phyloP scores from a whole-genome alignment of 202 grass and related monocot species.

The Zizania palustris region DNA sequence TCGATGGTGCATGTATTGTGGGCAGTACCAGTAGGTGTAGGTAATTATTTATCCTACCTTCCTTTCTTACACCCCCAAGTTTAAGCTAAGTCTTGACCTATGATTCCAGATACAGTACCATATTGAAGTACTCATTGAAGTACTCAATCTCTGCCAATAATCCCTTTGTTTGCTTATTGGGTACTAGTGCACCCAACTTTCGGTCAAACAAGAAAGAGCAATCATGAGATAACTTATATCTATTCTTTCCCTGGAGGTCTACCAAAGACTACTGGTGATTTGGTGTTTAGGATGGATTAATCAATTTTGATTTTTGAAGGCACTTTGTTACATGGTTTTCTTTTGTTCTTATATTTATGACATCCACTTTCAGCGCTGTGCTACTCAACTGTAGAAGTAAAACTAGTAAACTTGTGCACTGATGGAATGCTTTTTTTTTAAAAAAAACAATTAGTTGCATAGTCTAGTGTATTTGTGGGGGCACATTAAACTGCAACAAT shows the following conservation, averaged over 20 bases:
- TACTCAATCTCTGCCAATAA: background rate
- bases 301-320: too few species aligned
- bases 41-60: background rate
- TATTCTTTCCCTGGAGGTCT: too few species aligned
- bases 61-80: background rate
- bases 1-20: background rate
- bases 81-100: constrained; percentile 21
- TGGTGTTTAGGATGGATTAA: too few species aligned
- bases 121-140: constrained; percentile 30
- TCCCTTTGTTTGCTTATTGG: too few species aligned
- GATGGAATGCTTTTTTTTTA: constrained; percentile 17
- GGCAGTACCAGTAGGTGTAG: too few species aligned
- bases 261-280: too few species aligned
- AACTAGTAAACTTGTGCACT: constrained; percentile 9
- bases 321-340: background rate
- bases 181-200: too few species aligned
- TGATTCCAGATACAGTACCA: background rate
- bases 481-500: constrained; percentile 2
- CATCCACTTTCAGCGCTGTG: constrained; percentile 3
- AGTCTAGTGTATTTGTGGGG: constrained; percentile 10
- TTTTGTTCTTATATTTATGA: constrained; percentile 20
- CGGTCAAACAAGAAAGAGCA: background rate
- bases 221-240: background rate
- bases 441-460: constrained; percentile 2
- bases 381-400: constrained; percentile 1